phyloP scores from a whole-genome alignment of 2,329 filamentous ascomycete genomes.

The Penicillium expansum region DNA sequence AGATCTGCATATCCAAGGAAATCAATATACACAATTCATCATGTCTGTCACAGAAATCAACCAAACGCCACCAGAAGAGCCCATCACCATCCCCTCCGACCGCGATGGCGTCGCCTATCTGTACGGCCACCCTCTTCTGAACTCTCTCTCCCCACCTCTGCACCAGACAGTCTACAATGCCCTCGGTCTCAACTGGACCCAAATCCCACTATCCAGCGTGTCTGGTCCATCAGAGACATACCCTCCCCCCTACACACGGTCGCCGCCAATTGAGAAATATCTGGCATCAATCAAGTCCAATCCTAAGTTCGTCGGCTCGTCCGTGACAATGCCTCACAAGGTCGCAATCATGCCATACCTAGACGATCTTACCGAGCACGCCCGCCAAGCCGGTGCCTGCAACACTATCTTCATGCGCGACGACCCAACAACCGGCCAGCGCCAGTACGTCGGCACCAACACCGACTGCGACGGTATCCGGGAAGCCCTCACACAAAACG shows the following conservation, averaged over 20 bases:
- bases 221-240: slow-evolving; percentile 30
- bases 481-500: slow-evolving; percentile 65
- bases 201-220: slow-evolving; percentile 46
- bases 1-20: background rate
- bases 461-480: slow-evolving; percentile 77
- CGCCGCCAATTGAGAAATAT: slow-evolving; percentile 37
- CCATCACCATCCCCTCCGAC: slow-evolving; percentile 33
- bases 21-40: slow-evolving; percentile 5
- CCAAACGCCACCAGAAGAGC: slow-evolving; percentile 28
- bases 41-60: slow-evolving; percentile 23
- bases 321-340: slow-evolving; percentile 83
- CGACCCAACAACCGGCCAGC: slow-evolving; percentile 41
- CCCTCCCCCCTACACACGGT: slow-evolving; percentile 36
- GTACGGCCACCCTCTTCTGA: slow-evolving; percentile 56
- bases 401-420: slow-evolving; percentile 71
- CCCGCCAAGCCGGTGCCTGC: slow-evolving; percentile 69
- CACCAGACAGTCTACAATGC: slow-evolving; percentile 55
- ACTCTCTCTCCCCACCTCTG: slow-evolving; percentile 56
- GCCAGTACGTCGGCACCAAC: slow-evolving; percentile 69
- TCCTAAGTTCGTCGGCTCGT: slow-evolving; percentile 56
- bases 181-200: slow-evolving; percentile 53
- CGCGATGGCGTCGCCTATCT: slow-evolving; percentile 54
- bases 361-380: slow-evolving; percentile 71
- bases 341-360: slow-evolving; percentile 70
- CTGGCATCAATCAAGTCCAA: slow-evolving; percentile 37